Percentiles rank a stretch among this genome's conserved stretches.
These are phyloP conservation scores for Aspergillus proliferans DNA, from an alignment of 2,329 filamentous ascomycete species.

Conservation along the genomic window DNA sequence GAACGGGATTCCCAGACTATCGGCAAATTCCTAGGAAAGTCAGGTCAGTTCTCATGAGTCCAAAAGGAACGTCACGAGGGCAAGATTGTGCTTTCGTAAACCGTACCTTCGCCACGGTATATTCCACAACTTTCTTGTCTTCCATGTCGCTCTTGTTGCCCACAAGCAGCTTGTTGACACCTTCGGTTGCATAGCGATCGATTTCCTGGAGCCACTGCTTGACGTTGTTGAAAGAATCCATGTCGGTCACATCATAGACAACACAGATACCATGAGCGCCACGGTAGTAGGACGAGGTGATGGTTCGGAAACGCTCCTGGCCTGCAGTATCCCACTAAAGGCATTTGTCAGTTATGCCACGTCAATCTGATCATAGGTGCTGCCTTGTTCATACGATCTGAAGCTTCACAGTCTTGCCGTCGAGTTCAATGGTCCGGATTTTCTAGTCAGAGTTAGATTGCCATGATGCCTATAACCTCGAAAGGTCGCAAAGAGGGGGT, in stretches of 20 bases:
- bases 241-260: conserved; percentile 99
- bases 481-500: conserved; percentile 4
- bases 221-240: conserved; percentile 99
- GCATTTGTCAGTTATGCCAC: conserved; percentile 11
- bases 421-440: conserved; percentile 99
- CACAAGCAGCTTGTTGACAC: conserved; percentile 98
- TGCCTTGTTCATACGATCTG: conserved; percentile 70
- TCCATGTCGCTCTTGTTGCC: conserved; percentile 99
- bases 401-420: conserved; percentile 99
- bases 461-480: conserved; percentile 7
- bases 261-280: conserved; percentile 99
- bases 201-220: conserved; percentile 99
- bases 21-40: conserved; percentile 76
- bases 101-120: conserved; percentile 94
- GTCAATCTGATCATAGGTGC: neutral
- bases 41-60: conserved; percentile 2
- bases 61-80: conserved; percentile 5
- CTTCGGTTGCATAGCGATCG: conserved; percentile 96
- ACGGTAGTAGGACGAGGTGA: conserved; percentile 99
- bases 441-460: conserved; percentile 56
- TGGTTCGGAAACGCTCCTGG: conserved; percentile 98
- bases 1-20: conserved; percentile 98
- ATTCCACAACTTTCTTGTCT: conserved; percentile 99
- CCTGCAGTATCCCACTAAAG: conserved; percentile 95
- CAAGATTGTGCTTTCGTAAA: neutral